These are phyloP conservation scores for Hypoxylon lienhwacheense DNA, from an alignment of 495 filamentous ascomycete species.

Conservation along the genomic window DNA sequence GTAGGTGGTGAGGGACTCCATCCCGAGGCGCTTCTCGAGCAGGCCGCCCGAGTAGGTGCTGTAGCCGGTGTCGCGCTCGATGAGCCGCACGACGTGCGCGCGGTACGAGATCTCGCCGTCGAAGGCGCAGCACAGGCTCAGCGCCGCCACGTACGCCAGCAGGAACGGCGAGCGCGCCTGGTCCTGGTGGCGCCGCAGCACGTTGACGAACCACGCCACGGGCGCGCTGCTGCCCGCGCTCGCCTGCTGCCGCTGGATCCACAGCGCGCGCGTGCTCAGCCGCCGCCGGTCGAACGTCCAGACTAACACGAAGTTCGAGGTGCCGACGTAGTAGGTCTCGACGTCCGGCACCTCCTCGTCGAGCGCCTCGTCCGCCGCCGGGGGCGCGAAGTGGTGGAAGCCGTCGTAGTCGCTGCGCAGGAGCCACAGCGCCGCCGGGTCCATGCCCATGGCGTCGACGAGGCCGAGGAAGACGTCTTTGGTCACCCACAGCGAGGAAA, in stretches of 20 bases:
- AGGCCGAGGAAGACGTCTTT: constrained; percentile 24
- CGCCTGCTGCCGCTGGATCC: constrained; percentile 20
- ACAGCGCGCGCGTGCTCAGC: constrained; percentile 19
- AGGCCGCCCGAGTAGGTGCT: constrained; percentile 16
- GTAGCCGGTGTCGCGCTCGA: constrained; percentile 23
- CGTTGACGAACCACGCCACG: constrained; percentile 22
- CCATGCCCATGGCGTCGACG: constrained; percentile 21
- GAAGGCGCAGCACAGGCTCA: constrained; percentile 25
- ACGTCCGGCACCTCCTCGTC: neutral
- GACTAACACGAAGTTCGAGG: constrained; percentile 30
- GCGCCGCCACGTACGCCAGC: constrained; percentile 28
- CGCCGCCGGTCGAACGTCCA: constrained; percentile 28
- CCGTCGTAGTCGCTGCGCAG: constrained; percentile 30
- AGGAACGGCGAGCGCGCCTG: constrained; percentile 25
- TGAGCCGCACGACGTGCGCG: constrained; percentile 26
- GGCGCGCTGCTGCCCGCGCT: constrained; percentile 13
- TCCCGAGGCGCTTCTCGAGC: constrained; percentile 24
- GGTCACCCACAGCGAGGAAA: constrained; percentile 15
- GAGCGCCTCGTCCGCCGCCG: neutral
- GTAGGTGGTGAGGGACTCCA: constrained; percentile 17
- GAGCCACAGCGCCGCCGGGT: constrained; percentile 27
- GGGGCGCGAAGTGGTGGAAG: constrained; percentile 18
- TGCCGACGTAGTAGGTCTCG: constrained; percentile 35
- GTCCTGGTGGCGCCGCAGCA: constrained; percentile 23
- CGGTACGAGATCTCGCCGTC: constrained; percentile 29